phyloP scores from a whole-genome alignment of 2,329 filamentous ascomycete genomes.

The Hypoxylon sp. region DNA sequence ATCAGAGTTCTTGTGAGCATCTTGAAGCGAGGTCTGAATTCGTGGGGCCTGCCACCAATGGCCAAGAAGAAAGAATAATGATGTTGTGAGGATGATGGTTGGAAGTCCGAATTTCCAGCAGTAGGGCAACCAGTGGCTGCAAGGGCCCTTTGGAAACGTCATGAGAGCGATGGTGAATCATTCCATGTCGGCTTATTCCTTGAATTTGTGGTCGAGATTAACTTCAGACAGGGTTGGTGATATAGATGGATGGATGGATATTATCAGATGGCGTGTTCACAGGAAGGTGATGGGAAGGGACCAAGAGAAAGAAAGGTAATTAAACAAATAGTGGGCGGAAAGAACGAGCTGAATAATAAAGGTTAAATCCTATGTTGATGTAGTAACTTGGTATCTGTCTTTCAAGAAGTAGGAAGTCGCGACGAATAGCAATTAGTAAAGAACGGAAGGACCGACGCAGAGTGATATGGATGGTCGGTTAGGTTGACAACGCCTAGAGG shows the following conservation, averaged over 20 bases:
- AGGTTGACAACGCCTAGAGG: background rate
- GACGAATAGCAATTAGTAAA: background rate
- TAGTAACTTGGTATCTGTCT: background rate
- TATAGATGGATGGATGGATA: background rate
- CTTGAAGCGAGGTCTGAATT: slow-evolving; percentile 21
- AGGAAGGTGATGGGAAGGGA: background rate
- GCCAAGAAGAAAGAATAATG: slow-evolving; percentile 32
- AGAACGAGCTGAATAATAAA: slow-evolving; percentile 1
- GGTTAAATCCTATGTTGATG: slow-evolving; percentile 1
- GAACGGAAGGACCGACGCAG: slow-evolving; percentile 5
- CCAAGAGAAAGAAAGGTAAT: slow-evolving; percentile 3
- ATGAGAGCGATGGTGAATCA: slow-evolving; percentile 41
- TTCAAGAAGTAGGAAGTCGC: slow-evolving; percentile 1
- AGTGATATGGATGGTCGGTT: background rate
- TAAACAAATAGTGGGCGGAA: background rate
- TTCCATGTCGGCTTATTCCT: slow-evolving; percentile 28
- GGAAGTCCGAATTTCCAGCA: slow-evolving; percentile 38
- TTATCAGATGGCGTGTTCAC: background rate
- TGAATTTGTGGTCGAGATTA: slow-evolving; percentile 14
- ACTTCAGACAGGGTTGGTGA: slow-evolving; percentile 9
- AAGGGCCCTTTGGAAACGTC: slow-evolving; percentile 34
- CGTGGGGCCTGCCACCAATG: slow-evolving; percentile 27
- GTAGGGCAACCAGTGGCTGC: slow-evolving; percentile 38
- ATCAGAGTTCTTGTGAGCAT: slow-evolving; percentile 23
- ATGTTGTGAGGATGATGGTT: slow-evolving; percentile 25